A percentile compares a stretch with the other conserved stretches of the same genome.
Evolutionary conservation across 768 basidiomycete genomes (phyloP).

Genomic region (Mrakia blollopis): DNA sequence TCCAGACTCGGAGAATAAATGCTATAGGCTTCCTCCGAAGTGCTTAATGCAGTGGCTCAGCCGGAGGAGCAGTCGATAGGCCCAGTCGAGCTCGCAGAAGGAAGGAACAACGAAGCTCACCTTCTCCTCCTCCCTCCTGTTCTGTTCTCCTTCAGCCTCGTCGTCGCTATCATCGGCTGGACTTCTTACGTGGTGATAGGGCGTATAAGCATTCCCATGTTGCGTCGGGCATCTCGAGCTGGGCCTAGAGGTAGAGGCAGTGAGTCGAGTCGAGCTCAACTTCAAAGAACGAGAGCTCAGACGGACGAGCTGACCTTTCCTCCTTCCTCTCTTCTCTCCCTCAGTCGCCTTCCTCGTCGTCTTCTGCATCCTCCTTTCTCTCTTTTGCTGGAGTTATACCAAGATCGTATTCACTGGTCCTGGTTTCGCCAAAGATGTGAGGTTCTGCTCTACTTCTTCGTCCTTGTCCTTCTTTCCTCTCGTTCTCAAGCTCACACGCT

Average conservation of each 20-base stretch:
- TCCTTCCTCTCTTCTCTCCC: neutral
- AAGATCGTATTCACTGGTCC: slow-evolving; percentile 19
- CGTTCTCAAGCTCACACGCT: neutral
- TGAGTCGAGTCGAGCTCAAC: neutral
- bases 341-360: slow-evolving; percentile 23
- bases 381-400: slow-evolving; percentile 27
- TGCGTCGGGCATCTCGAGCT: neutral
- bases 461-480: neutral
- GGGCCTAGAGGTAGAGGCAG: slow-evolving; percentile 19
- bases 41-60: too few species aligned
- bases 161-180: slow-evolving; percentile 14
- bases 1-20: too few species aligned
- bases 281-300: neutral
- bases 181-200: slow-evolving; percentile 27
- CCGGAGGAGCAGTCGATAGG: too few species aligned
- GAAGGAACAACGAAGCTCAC: neutral
- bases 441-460: neutral
- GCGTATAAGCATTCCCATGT: slow-evolving; percentile 18
- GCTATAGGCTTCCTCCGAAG: too few species aligned
- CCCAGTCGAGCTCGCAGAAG: too few species aligned
- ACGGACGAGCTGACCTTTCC: neutral
- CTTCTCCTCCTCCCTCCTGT: neutral
- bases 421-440: slow-evolving; percentile 26
- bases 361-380: neutral
- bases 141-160: neutral